phyloP scores from a whole-genome alignment of 805 yeast species.

The Metschnikowia koreensis region DNA sequence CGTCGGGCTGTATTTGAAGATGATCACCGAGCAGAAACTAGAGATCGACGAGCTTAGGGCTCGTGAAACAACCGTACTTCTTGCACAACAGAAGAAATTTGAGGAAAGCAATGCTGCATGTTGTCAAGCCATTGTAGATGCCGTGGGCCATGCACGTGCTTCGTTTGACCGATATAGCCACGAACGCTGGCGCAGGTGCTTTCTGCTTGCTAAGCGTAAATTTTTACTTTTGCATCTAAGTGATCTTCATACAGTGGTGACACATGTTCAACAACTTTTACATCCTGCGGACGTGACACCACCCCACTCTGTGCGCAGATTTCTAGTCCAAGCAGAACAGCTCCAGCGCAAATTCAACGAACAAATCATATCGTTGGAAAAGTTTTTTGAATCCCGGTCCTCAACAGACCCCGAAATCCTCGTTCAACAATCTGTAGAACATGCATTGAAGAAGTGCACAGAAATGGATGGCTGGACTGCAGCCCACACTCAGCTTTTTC shows the following conservation, averaged over 20 bases:
- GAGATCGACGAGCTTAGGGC: constrained; percentile 67
- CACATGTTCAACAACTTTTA: constrained; percentile 1
- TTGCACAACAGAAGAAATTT: constrained; percentile 30
- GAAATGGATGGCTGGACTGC: constrained; percentile 60
- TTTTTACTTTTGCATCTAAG: constrained; percentile 20
- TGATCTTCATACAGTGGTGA: constrained; percentile 5
- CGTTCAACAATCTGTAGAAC: constrained; percentile 43
- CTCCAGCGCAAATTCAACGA: constrained; percentile 33
- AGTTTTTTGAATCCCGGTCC: constrained; percentile 44
- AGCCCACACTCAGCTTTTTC: constrained; percentile 41
- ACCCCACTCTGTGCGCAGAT: constrained; percentile 2
- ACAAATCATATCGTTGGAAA: constrained; percentile 54
- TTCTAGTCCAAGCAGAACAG: constrained; percentile 23
- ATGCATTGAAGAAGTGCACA: constrained; percentile 44
- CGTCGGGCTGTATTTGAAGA: constrained; percentile 78
- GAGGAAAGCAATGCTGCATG: constrained; percentile 37
- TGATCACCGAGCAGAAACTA: constrained; percentile 76
- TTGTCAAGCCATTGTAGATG: constrained; percentile 38
- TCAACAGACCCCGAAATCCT: constrained; percentile 49
- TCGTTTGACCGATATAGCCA: constrained; percentile 44
- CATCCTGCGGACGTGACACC: not conserved
- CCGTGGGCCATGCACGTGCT: constrained; percentile 39
- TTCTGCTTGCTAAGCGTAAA: constrained; percentile 47
- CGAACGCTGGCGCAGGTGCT: constrained; percentile 44
- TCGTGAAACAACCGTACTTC: constrained; percentile 48